Conservation (phyloP, 306 rosid species). For the Lathyrus sativus region DNA sequence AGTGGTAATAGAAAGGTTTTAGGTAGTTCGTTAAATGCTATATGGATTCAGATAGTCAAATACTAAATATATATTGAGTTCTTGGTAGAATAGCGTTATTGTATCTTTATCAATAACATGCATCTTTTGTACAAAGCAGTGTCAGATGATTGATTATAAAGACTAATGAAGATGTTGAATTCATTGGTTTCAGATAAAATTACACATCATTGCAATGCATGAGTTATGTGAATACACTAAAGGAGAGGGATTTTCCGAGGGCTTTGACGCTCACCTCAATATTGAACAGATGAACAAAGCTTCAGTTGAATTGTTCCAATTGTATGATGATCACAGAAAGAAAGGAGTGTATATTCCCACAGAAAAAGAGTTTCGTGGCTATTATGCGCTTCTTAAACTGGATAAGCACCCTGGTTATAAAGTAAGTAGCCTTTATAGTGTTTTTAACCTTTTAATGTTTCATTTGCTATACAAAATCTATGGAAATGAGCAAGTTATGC, state of each 20-base stretch:
- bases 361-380: conserved; percentile 93
- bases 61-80: conserved; percentile 4
- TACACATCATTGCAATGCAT: conserved; percentile 95
- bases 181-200: conserved; percentile 72
- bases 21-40: conserved; percentile 4
- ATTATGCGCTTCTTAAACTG: conserved; percentile 97
- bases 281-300: conserved; percentile 99
- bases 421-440: conserved; percentile 56
- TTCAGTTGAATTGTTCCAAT: conserved; percentile 90
- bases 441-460: conserved; percentile 41
- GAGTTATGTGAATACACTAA: conserved; percentile 92
- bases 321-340: conserved; percentile 98
- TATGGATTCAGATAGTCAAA: conserved; percentile 10
- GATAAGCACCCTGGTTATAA: conserved; percentile 99
- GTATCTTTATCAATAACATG: conserved; percentile 13
- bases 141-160: conserved; percentile 28
- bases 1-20: conserved; percentile 19
- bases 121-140: conserved; percentile 35
- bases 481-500: conserved; percentile 47
- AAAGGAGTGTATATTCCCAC: conserved; percentile 72
- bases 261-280: conserved; percentile 98
- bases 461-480: conserved; percentile 35
- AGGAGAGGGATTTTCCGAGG: conserved; percentile 98
- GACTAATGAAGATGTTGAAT: conserved; percentile 45
- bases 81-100: conserved; percentile 4